Evolutionary conservation across 768 basidiomycete species (phyloP).

Genomic region (Termitomyces sp.): DNA sequence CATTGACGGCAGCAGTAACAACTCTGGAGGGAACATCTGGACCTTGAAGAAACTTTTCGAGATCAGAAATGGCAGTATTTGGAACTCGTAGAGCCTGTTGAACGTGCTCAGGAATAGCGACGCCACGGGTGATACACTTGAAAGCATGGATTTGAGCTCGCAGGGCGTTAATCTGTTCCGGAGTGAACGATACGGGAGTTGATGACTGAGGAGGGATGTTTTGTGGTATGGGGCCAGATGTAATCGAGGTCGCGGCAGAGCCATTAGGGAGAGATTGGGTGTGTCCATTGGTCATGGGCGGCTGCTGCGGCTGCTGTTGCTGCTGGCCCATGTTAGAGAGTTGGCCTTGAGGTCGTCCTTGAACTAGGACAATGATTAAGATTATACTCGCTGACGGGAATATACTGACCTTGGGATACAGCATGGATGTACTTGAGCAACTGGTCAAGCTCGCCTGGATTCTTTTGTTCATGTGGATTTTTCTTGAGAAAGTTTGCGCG

Average conservation of each 20-base stretch:
- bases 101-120: conserved; percentile 63
- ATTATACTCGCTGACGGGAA: conserved; percentile 3
- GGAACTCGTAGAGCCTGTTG: conserved; percentile 67
- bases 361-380: conserved; percentile 3
- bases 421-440: conserved; percentile 44
- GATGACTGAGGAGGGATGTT: conserved; percentile 50
- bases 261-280: conserved; percentile 29
- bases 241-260: conserved; percentile 34
- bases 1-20: conserved; percentile 72
- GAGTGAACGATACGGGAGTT: conserved; percentile 75
- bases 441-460: conserved; percentile 39
- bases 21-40: conserved; percentile 57
- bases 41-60: conserved; percentile 61
- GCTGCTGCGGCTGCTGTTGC: conserved; percentile 23
- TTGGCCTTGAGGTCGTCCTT: conserved; percentile 23
- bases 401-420: conserved; percentile 32
- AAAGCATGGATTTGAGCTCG: conserved; percentile 81
- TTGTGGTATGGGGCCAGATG: conserved; percentile 48
- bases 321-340: conserved; percentile 27
- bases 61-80: conserved; percentile 53
- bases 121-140: conserved; percentile 61
- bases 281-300: conserved; percentile 47
- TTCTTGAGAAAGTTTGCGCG: conserved; percentile 45
- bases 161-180: conserved; percentile 70
- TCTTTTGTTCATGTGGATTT: conserved; percentile 46